Conservation (phyloP, 2,329 filamentous ascomycete species). For the Aspergillus fumigatus region DNA sequence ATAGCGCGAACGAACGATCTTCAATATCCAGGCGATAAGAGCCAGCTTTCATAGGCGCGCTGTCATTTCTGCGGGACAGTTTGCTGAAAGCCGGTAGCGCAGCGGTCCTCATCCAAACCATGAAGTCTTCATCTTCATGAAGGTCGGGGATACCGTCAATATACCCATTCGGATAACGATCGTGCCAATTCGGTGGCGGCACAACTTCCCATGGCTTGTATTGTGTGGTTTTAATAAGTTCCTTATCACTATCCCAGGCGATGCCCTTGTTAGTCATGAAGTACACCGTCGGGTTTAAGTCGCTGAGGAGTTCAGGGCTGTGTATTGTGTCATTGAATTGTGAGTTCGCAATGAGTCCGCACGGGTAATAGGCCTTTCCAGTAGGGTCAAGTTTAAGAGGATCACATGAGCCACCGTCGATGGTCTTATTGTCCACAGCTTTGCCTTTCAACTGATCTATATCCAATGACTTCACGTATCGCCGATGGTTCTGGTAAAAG, state of each 20-base stretch:
- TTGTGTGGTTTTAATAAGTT: conserved; percentile 67
- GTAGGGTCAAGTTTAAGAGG: conserved; percentile 59
- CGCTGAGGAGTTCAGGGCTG: conserved; percentile 53
- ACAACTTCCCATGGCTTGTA: conserved; percentile 64
- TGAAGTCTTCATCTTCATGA: conserved; percentile 74
- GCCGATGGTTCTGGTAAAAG: conserved; percentile 98
- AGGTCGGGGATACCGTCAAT: conserved; percentile 65
- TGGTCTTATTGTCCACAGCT: conserved; percentile 54
- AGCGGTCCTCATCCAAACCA: conserved; percentile 98
- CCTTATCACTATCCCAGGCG: conserved; percentile 79
- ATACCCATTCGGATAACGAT: conserved; percentile 68
- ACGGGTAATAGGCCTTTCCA: conserved; percentile 82
- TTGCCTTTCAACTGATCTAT: conserved; percentile 76
- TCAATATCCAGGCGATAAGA: conserved; percentile 72
- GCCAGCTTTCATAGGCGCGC: conserved; percentile 61
- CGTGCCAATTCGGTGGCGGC: conserved; percentile 81
- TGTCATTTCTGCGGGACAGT: conserved; percentile 78
- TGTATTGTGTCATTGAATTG: conserved; percentile 90
- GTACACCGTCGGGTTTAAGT: conserved; percentile 59
- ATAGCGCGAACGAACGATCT: conserved; percentile 59
- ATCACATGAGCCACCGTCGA: conserved; percentile 67
- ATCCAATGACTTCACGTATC: conserved; percentile 89
- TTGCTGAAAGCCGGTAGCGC: conserved; percentile 94
- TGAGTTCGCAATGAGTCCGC: conserved; percentile 93
- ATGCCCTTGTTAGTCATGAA: conserved; percentile 73